A percentile compares a stretch with the other conserved stretches of the same genome.
Evolutionary conservation across 257 asterid species (phyloP).

Genomic region (Dorcoceras hygrometricum): DNA sequence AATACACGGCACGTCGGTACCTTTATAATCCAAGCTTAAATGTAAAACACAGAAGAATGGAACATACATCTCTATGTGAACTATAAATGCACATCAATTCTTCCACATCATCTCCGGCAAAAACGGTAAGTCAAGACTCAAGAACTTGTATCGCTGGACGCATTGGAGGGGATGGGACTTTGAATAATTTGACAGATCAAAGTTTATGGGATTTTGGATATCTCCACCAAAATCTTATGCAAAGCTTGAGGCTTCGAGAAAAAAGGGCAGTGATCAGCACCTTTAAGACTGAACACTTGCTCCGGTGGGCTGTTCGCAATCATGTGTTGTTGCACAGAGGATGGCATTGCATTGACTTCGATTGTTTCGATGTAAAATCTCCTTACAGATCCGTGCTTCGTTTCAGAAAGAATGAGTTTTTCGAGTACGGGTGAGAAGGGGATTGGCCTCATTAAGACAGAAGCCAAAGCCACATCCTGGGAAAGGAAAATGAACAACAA

Average conservation of each 20-base stretch:
- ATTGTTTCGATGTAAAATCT: constrained; percentile 72
- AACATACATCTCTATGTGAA: too few species aligned
- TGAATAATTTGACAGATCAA: neutral
- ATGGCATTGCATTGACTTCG: constrained; percentile 87
- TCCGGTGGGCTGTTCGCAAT: constrained; percentile 62
- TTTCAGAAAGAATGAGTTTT: constrained; percentile 74
- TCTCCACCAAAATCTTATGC: constrained; percentile 73
- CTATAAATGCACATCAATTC: too few species aligned
- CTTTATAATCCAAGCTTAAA: too few species aligned
- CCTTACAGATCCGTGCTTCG: constrained; percentile 73
- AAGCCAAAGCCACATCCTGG: constrained; percentile 96
- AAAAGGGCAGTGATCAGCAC: constrained; percentile 95
- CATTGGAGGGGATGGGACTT: neutral
- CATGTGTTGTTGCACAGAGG: constrained; percentile 68
- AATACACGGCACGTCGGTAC: too few species aligned
- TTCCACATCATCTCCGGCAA: neutral
- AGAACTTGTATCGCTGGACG: neutral
- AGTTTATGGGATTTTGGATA: constrained; percentile 55
- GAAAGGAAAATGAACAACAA: constrained; percentile 17
- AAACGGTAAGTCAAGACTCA: neutral
- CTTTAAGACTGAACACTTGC: constrained; percentile 68
- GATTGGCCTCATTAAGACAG: constrained; percentile 91
- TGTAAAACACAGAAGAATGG: too few species aligned
- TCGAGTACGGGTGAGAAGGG: constrained; percentile 87
- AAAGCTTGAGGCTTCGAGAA: constrained; percentile 97